Base-by-base conservation (phyloP, 257 asterid species). In the Rhazya stricta region DNA sequence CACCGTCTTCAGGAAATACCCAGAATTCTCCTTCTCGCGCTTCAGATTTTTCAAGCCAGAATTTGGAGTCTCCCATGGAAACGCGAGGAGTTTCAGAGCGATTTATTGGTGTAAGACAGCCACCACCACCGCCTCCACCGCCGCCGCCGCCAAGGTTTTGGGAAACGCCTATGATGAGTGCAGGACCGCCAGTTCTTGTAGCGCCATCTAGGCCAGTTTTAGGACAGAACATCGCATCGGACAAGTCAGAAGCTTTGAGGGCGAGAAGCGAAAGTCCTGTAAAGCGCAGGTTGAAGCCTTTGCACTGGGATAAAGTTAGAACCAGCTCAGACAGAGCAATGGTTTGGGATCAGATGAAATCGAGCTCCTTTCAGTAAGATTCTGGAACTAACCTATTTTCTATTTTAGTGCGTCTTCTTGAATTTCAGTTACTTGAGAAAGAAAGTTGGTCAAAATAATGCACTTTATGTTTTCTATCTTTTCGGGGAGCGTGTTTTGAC, bases 241-340 rank as follows among this genome's bases (percentile, higher is more conserved):
- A 69, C 1, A 78, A 39, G 16, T 39, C 67, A 2, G 83, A 57
- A n/a, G 63, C 68, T 12, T 30, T 11, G 45, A 82, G 73, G 65
- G 61, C 71, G 36, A 85, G 63, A 67, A 83, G 42, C 77, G 89
- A 79, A 58, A 91, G 86, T 39, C 74, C 46, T 21, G 42, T 80
- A 80, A 89, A 87, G 86, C 92, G 92, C 6, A 90, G 81, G 88
- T 79, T 90, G 76, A 92, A 92, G 80, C 85, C 97, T 72, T 81
- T 90, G 86, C 96, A 92, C 29, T 92, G 97, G 97, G 96, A 92
- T 82, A 92, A 92, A 89, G 94, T 90, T 41, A 89, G 89, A 81
- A 89, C 92, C 43, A 83, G 89, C 72, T 88, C 96, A 27, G 92
- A 92, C 54, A 83, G 88, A 78, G 87, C 84, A 46, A 90, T 89